phyloP scores from a whole-genome alignment of 1,284 basidiomycete genomes.

The Ustilago tritici region DNA sequence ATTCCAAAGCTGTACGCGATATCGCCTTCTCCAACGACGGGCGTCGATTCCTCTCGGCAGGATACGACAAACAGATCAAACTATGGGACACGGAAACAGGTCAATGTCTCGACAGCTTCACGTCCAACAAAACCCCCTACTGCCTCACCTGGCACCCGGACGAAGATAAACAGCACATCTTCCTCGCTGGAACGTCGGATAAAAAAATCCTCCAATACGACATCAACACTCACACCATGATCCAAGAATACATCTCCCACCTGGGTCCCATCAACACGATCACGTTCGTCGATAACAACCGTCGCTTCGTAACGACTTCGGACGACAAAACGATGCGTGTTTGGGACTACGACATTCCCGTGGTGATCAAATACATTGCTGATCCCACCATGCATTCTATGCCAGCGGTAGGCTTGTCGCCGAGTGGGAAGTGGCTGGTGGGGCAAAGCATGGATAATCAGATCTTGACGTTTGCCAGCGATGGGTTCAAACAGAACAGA shows the following conservation, averaged over 20 bases:
- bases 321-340: slow-evolving; percentile 99
- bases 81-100: slow-evolving; percentile 99
- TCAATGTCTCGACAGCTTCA: slow-evolving; percentile 93
- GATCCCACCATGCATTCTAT: slow-evolving; percentile 99
- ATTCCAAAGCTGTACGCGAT: slow-evolving; percentile 95
- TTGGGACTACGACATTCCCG: slow-evolving; percentile 90
- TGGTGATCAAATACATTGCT: slow-evolving; percentile 99
- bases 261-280: slow-evolving; percentile 97
- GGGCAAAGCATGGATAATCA: slow-evolving; percentile 98
- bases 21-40: slow-evolving; percentile 94
- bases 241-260: slow-evolving; percentile 98
- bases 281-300: slow-evolving; percentile 94
- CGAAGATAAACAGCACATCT: slow-evolving; percentile 93
- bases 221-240: slow-evolving; percentile 89
- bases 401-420: slow-evolving; percentile 95
- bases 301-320: slow-evolving; percentile 96
- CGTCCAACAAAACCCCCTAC: slow-evolving; percentile 95
- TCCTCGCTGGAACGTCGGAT: slow-evolving; percentile 98
- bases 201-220: slow-evolving; percentile 99
- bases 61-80: slow-evolving; percentile 96
- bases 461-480: slow-evolving; percentile 94
- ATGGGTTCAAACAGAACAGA: slow-evolving; percentile 92
- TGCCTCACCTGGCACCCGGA: slow-evolving; percentile 95
- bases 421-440: slow-evolving; percentile 94
- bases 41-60: slow-evolving; percentile 87